Conservation (phyloP, 1,284 basidiomycete species). For the Bjerkandera adusta region DNA sequence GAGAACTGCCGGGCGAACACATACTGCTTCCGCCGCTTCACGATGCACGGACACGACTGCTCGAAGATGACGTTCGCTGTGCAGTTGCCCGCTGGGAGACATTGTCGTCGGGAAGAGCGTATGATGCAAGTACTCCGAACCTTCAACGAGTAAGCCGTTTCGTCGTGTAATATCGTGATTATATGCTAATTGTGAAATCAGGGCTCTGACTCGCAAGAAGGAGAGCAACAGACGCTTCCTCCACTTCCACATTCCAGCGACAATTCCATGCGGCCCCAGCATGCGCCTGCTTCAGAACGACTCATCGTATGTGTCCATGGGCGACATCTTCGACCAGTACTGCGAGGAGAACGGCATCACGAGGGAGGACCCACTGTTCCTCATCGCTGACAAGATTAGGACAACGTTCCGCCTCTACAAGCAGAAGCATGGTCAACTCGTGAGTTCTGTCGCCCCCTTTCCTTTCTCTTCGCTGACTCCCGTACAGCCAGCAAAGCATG, state of each 20-base stretch:
- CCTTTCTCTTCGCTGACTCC: not conserved
- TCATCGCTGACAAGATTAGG: conserved; percentile 81
- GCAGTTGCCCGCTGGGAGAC: conserved; percentile 86
- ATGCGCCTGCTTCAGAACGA: conserved; percentile 91
- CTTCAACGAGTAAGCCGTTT: conserved; percentile 76
- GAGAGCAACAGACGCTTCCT: conserved; percentile 93
- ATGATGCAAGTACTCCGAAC: conserved; percentile 91
- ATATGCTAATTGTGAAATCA: conserved; percentile 31
- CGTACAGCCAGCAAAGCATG: conserved; percentile 57
- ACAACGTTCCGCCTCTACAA: conserved; percentile 64
- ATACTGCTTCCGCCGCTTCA: conserved; percentile 88
- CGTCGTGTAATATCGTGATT: not conserved
- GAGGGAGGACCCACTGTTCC: conserved; percentile 87
- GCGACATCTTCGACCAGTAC: conserved; percentile 93
- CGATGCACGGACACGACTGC: conserved; percentile 91
- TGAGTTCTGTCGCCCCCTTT: conserved; percentile 29
- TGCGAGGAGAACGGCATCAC: conserved; percentile 78
- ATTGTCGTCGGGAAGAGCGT: conserved; percentile 91
- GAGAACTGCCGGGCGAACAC: conserved; percentile 88
- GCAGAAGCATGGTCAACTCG: conserved; percentile 47
- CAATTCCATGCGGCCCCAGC: conserved; percentile 82
- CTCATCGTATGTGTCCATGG: conserved; percentile 86
- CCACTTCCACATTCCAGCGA: conserved; percentile 87
- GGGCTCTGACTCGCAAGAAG: conserved; percentile 84
- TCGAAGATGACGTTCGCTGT: conserved; percentile 88